phyloP scores from a whole-genome alignment of 2,329 filamentous ascomycete species.

The Talaromyces funiculosus region DNA sequence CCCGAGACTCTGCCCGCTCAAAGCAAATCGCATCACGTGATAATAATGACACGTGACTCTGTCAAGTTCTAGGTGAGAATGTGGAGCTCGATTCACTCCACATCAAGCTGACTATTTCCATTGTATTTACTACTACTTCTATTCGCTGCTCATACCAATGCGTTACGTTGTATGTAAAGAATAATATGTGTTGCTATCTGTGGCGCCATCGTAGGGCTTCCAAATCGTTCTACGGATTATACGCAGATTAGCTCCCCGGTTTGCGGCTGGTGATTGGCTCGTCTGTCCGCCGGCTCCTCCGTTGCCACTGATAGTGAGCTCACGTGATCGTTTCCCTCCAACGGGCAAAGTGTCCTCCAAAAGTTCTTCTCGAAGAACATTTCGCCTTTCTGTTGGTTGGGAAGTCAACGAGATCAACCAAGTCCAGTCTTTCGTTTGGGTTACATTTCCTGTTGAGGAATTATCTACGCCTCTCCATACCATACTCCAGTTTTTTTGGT shows the following conservation, averaged over 20 bases:
- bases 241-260: not conserved
- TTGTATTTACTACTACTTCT: too few species aligned
- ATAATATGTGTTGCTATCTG: constrained; percentile 1
- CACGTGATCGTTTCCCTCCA: constrained; percentile 5
- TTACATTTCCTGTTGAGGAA: not conserved
- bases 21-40: not conserved
- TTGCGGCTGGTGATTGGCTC: not conserved
- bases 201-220: constrained; percentile 1
- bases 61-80: not conserved
- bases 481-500: not conserved
- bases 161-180: too few species aligned
- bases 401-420: not conserved
- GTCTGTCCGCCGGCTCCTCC: not conserved
- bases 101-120: too few species aligned
- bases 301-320: constrained; percentile 5
- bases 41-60: not conserved
- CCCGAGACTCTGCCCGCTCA: not conserved
- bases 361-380: not conserved
- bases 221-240: constrained; percentile 2
- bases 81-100: too few species aligned
- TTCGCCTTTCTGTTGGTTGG: not conserved
- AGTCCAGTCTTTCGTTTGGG: not conserved
- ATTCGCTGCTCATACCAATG: not conserved
- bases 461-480: not conserved
- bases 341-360: constrained; percentile 7